These are phyloP conservation scores for Cryphonectria carpinicola DNA, from an alignment of 2,329 filamentous ascomycete species.

Conservation along the genomic window DNA sequence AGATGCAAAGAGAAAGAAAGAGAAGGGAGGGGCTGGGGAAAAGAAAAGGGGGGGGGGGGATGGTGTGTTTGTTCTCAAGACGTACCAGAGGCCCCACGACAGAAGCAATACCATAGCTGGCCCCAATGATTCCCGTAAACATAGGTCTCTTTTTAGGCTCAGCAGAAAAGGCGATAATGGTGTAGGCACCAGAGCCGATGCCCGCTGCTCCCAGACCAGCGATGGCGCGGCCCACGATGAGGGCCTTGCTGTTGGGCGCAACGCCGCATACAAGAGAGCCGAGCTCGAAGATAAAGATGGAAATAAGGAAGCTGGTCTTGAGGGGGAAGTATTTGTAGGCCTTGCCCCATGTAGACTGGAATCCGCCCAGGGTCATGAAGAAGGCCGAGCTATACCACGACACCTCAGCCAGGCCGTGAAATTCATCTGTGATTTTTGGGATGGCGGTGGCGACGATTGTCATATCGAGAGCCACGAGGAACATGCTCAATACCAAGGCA, in stretches of 20 bases:
- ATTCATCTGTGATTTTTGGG: slow-evolving; percentile 41
- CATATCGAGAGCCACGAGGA: slow-evolving; percentile 55
- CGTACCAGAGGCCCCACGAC: slow-evolving; percentile 34
- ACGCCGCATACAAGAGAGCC: slow-evolving; percentile 49
- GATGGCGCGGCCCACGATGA: slow-evolving; percentile 32
- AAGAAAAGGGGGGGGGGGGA: too few species aligned
- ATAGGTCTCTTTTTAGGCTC: slow-evolving; percentile 31
- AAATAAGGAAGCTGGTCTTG: slow-evolving; percentile 42
- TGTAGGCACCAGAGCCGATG: slow-evolving; percentile 28
- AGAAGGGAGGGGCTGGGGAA: too few species aligned
- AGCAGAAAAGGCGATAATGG: slow-evolving; percentile 33
- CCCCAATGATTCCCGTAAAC: slow-evolving; percentile 30
- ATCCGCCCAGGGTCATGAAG: slow-evolving; percentile 38
- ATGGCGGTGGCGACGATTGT: slow-evolving; percentile 49
- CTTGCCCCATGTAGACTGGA: slow-evolving; percentile 35
- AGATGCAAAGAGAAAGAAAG: not conserved
- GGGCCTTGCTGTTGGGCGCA: slow-evolving; percentile 34
- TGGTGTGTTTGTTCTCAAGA: not conserved
- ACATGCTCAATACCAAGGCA: slow-evolving; percentile 52
- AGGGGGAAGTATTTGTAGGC: slow-evolving; percentile 46
- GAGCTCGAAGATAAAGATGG: slow-evolving; percentile 48
- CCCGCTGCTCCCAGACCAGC: slow-evolving; percentile 29
- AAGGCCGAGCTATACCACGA: slow-evolving; percentile 53
- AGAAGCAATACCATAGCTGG: slow-evolving; percentile 30
- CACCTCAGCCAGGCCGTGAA: slow-evolving; percentile 42